These are phyloP conservation scores for Nigrospora sphaerica DNA, from an alignment of 2,329 filamentous ascomycete genomes.

Conservation along the genomic window DNA sequence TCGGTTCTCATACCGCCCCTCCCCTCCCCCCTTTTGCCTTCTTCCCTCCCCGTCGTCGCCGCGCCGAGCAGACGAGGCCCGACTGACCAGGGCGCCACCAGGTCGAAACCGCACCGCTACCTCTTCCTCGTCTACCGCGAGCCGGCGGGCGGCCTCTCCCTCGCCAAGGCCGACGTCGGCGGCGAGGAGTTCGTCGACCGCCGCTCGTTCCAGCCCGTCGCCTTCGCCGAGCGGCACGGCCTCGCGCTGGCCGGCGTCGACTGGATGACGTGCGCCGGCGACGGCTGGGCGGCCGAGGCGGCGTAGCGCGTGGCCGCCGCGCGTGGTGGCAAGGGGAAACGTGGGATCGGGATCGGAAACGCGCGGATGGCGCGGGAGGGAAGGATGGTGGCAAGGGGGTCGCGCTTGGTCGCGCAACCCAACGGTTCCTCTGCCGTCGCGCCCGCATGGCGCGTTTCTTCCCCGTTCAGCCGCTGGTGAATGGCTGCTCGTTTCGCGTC, in stretches of 20 bases:
- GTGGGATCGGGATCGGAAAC: too few species aligned
- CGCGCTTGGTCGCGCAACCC: too few species aligned
- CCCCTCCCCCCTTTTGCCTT: background rate
- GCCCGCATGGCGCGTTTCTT: too few species aligned
- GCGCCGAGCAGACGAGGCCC: too few species aligned
- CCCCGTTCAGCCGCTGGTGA: too few species aligned
- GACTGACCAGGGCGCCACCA: constrained; percentile 8
- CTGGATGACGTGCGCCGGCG: constrained; percentile 39
- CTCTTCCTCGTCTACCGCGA: constrained; percentile 37
- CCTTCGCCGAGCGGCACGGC: constrained; percentile 29
- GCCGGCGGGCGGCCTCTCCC: constrained; percentile 19
- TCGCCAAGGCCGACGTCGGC: constrained; percentile 34
- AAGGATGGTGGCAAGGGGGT: too few species aligned
- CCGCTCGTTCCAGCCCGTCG: constrained; percentile 31
- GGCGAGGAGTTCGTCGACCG: constrained; percentile 39
- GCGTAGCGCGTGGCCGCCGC: too few species aligned
- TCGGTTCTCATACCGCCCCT: background rate
- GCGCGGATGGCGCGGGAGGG: too few species aligned
- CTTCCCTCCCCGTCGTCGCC: background rate
- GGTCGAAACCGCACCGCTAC: constrained; percentile 41
- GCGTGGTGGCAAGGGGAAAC: too few species aligned
- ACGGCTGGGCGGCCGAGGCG: constrained; percentile 26
- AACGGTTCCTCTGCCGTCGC: too few species aligned
- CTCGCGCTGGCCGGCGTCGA: constrained; percentile 32
- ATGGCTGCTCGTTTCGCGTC: too few species aligned